A percentile compares a stretch with the other conserved stretches of the same genome.
Conservation (phyloP, 2,329 filamentous ascomycete genomes). For the Arthrinium phaeospermum region DNA sequence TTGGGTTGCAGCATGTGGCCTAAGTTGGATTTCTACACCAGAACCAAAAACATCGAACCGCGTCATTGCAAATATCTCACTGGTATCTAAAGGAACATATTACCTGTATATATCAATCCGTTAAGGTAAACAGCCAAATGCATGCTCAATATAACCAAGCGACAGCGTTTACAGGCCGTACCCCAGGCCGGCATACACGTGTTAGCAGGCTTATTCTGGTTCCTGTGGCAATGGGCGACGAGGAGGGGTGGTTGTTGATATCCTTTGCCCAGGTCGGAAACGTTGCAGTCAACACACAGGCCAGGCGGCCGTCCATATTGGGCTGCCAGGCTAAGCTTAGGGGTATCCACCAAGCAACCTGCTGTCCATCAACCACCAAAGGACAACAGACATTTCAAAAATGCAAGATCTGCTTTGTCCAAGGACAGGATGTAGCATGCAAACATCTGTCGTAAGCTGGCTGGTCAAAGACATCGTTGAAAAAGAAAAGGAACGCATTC, state of each 20-base stretch:
- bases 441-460: not conserved
- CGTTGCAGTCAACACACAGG: not conserved
- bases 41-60: not conserved
- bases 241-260: not conserved
- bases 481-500: not conserved
- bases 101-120: not conserved
- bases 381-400: not conserved
- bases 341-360: not conserved
- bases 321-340: constrained; percentile 9
- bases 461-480: not conserved
- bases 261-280: not conserved
- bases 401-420: constrained; percentile 11
- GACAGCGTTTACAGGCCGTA: not conserved
- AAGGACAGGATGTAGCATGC: not conserved
- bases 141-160: not conserved
- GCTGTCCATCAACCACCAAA: not conserved
- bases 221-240: constrained; percentile 14
- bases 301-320: not conserved
- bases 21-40: not conserved
- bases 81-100: not conserved
- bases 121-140: not conserved
- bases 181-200: not conserved
- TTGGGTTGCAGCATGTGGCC: not conserved
- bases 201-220: not conserved
- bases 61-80: not conserved